These are phyloP conservation scores for Lentinula sp. DNA, from an alignment of 768 basidiomycete genomes.

Conservation along the genomic window DNA sequence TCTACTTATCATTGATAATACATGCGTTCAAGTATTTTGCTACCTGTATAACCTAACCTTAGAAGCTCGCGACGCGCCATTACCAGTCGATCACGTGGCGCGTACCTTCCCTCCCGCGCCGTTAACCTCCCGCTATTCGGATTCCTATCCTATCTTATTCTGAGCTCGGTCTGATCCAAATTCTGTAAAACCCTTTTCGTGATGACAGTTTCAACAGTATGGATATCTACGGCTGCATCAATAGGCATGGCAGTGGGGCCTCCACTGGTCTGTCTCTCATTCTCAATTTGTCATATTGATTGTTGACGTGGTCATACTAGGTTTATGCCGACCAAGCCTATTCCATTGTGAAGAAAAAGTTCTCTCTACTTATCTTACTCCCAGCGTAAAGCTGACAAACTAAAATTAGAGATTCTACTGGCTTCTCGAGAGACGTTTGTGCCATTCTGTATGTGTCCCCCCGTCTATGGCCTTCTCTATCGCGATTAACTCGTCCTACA, in stretches of 20 bases:
- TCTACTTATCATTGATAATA: background rate
- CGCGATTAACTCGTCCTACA: background rate
- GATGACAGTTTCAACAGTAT: constrained; percentile 18
- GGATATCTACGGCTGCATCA: constrained; percentile 67
- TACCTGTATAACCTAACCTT: too few relatives aligned
- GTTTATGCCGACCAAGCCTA: constrained; percentile 80
- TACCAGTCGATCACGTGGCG: too few relatives aligned
- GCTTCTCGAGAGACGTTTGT: constrained; percentile 83
- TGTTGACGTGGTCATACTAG: constrained; percentile 15
- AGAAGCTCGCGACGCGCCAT: too few relatives aligned
- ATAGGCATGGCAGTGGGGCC: constrained; percentile 83
- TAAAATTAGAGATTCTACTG: constrained; percentile 63
- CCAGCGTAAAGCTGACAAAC: constrained; percentile 4
- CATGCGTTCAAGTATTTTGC: too few relatives aligned
- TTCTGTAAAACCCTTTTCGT: background rate
- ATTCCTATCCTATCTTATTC: too few relatives aligned
- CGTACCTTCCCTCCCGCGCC: too few relatives aligned
- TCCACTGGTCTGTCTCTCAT: constrained; percentile 42
- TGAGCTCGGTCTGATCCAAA: too few relatives aligned
- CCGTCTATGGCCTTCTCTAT: background rate
- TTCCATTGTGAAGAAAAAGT: constrained; percentile 79
- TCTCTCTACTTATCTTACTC: background rate
- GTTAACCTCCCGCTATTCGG: too few relatives aligned
- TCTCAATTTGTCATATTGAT: background rate
- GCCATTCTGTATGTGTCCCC: constrained; percentile 59